Evolutionary conservation across 768 basidiomycete genomes (phyloP), one percentile per base, ranked within the genome.

Genomic region (Suillus variegatus): DNA sequence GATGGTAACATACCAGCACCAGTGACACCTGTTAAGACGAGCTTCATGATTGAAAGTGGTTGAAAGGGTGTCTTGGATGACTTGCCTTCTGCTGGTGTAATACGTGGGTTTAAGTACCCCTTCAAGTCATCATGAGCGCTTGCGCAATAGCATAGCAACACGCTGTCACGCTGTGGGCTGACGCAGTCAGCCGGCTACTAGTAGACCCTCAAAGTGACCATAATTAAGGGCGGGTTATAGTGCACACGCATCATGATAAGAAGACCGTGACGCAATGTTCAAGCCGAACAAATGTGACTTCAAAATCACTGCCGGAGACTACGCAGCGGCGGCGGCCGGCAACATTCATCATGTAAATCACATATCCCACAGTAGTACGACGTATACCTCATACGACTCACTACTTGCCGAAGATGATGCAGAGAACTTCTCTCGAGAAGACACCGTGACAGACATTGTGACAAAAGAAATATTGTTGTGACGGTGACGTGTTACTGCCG

Each of bases 21-120:
- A 16, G 78, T 79, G 6, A 73, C 78, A 14, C 78, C 78, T 43
- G 76, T 78, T 5, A 78, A 58, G 13, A 77, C 44, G 6, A 77
- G 68, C 40, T 68, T 72, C 76, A 77, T 77, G 28, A 38, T 43
- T 62, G 51, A 32, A 16, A 7, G 25, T 44, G 43, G 20, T 44
- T 20, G 4, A 47, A n/a, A 22, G 47, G 22, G 7, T 40, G 43
- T 25, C 8, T 22, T 25, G 58, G 4, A 16, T 22, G n/a, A 38
- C 5, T 47, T 20, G 18, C 28, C 43, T 38, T 44, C 58, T 5
- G 7, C 40, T 40, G 44, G 13, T 25, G 54, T 13, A 10, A 38
- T 38, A 18, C 32, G 10, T 12, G 54, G 35, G 35, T 36, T 55
- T 55, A 55, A 36, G 54, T 55, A 55, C n/a, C 35, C 6, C 6